These are phyloP conservation scores for Dryas drummondii DNA, from an alignment of 306 rosid genomes.

Conservation along the genomic window DNA sequence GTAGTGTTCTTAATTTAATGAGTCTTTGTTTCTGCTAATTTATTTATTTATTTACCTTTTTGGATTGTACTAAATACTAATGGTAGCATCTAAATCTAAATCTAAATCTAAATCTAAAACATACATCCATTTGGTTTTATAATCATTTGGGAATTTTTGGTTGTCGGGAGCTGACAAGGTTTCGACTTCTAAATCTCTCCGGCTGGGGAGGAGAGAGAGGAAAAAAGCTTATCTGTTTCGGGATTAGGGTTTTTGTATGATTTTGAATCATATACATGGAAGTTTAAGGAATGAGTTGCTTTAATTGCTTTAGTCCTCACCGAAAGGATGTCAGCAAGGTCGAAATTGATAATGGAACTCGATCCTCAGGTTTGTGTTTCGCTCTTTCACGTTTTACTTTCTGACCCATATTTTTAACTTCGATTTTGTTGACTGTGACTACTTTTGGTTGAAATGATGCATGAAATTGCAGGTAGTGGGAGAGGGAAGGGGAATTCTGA, in stretches of 20 bases:
- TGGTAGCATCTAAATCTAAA: constrained; percentile 1
- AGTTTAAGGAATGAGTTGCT: constrained; percentile 45
- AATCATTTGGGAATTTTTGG: neutral
- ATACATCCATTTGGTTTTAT: constrained; percentile 4
- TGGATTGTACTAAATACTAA: neutral
- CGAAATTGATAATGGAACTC: constrained; percentile 39
- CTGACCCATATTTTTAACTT: neutral
- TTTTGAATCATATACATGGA: constrained; percentile 12
- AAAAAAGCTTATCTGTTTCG: constrained; percentile 2
- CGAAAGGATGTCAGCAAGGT: constrained; percentile 48
- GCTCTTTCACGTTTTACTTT: neutral
- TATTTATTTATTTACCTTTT: neutral
- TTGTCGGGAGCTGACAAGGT: constrained; percentile 8
- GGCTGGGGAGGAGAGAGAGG: constrained; percentile 8
- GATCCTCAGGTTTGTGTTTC: constrained; percentile 35
- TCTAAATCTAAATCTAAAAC: neutral
- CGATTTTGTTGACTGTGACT: neutral
- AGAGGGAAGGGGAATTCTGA: constrained; percentile 32
- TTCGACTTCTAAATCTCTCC: constrained; percentile 28
- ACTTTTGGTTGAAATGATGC: neutral
- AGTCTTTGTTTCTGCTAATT: neutral
- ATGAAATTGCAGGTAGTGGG: constrained; percentile 41
- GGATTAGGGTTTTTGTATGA: neutral
- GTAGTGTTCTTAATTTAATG: no score
- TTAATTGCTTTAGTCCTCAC: constrained; percentile 42